These are phyloP conservation scores for Saturnispora gosingensis DNA, from an alignment of 805 yeast genomes.

Conservation along the genomic window DNA sequence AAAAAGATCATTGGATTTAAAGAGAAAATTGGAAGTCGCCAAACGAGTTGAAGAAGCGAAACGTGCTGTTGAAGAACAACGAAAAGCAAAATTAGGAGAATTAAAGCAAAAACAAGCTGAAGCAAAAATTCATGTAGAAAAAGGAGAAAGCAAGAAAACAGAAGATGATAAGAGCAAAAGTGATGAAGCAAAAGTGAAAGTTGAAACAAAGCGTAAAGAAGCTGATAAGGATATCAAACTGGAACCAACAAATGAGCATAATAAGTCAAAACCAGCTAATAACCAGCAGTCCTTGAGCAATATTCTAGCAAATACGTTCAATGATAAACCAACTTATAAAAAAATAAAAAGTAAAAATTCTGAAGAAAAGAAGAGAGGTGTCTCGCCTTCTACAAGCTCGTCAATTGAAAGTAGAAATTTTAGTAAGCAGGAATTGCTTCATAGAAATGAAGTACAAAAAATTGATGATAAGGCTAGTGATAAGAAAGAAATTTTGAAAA, in stretches of 20 bases:
- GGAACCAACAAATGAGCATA: background rate
- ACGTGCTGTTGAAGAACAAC: background rate
- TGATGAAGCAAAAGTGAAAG: background rate
- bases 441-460: background rate
- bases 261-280: background rate
- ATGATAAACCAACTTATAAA: background rate
- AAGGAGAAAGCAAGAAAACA: background rate
- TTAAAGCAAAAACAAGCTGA: background rate
- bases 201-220: background rate
- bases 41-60: background rate
- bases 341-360: background rate
- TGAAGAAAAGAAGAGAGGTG: background rate
- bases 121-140: background rate
- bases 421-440: background rate
- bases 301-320: background rate
- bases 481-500: background rate
- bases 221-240: background rate
- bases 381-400: background rate
- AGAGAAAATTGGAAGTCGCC: background rate
- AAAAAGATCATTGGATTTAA: background rate
- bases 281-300: background rate
- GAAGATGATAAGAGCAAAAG: background rate
- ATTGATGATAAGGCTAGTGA: background rate
- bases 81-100: background rate
- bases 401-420: background rate